Conservation (phyloP, 805 yeast genomes). For the Lachancea cidri region DNA sequence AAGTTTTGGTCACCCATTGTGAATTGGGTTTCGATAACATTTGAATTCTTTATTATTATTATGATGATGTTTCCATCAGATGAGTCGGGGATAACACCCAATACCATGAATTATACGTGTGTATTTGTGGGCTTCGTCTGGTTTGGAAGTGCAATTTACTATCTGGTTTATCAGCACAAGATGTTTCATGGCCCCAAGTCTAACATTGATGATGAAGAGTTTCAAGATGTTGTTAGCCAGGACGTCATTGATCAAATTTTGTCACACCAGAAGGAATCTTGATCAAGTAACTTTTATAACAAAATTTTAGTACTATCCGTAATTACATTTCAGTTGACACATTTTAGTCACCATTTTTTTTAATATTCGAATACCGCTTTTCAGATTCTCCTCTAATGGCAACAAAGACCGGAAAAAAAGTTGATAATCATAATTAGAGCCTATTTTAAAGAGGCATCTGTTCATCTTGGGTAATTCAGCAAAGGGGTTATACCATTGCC, state of each 20-base stretch:
- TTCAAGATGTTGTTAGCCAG: slow-evolving; percentile 20
- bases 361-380: too few species aligned
- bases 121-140: slow-evolving; percentile 56
- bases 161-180: slow-evolving; percentile 44
- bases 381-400: too few species aligned
- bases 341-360: too few species aligned
- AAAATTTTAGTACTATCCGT: too few species aligned
- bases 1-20: slow-evolving; percentile 38
- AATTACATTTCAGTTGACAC: too few species aligned
- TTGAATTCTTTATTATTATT: slow-evolving; percentile 46
- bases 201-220: slow-evolving; percentile 20
- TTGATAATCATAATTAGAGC: too few species aligned
- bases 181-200: slow-evolving; percentile 49
- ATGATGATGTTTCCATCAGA: slow-evolving; percentile 55
- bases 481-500: too few species aligned
- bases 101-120: slow-evolving; percentile 61
- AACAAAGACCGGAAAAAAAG: too few species aligned
- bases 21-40: slow-evolving; percentile 42
- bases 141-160: slow-evolving; percentile 47
- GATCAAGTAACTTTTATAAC: too few species aligned
- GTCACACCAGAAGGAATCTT: slow-evolving; percentile 1
- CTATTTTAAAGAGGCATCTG: too few species aligned
- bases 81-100: slow-evolving; percentile 24
- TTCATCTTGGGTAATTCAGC: too few species aligned
- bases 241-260: slow-evolving; percentile 13